phyloP scores from a whole-genome alignment of 1,284 basidiomycete species.

The Apiotrichum domesticum region DNA sequence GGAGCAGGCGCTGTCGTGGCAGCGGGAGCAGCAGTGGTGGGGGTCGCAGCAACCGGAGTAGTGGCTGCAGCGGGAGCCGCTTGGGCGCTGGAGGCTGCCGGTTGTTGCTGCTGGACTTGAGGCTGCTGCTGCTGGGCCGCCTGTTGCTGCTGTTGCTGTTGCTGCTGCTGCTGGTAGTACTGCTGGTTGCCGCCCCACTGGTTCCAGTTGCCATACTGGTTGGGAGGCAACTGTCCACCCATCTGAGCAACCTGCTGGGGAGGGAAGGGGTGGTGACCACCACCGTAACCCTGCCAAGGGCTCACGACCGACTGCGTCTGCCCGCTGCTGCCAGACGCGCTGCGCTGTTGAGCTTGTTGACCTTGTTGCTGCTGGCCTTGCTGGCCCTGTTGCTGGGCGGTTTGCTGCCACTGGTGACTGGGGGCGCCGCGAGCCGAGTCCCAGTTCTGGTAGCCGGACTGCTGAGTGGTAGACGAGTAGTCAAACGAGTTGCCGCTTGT shows the following conservation, averaged over 20 bases:
- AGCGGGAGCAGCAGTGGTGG: not conserved
- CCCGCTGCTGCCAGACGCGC: constrained; percentile 12
- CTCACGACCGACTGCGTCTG: constrained; percentile 8
- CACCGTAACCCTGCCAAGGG: constrained; percentile 26
- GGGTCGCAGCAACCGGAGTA: constrained; percentile 3
- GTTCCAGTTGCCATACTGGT: constrained; percentile 26
- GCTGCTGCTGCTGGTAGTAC: constrained; percentile 15
- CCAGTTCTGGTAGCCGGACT: constrained; percentile 13
- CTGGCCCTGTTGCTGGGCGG: not conserved
- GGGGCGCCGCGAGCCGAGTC: constrained; percentile 6
- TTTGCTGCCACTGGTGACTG: constrained; percentile 14
- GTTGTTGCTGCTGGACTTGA: constrained; percentile 6
- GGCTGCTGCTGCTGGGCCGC: constrained; percentile 8
- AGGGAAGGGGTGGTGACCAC: constrained; percentile 23
- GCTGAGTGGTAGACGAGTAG: constrained; percentile 5
- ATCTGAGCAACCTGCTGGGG: constrained; percentile 27
- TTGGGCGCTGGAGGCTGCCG: not conserved
- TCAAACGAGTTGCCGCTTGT: constrained; percentile 8
- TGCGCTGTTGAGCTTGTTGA: constrained; percentile 6
- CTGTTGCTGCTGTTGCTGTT: constrained; percentile 8
- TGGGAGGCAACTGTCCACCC: constrained; percentile 19
- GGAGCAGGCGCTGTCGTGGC: constrained; percentile 5
- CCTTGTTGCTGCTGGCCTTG: constrained; percentile 5
- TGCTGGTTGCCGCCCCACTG: constrained; percentile 19
- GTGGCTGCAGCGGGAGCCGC: constrained; percentile 1